Evolutionary conservation across 805 yeast species (phyloP).

Genomic region (Wickerhamia fluorescens): DNA sequence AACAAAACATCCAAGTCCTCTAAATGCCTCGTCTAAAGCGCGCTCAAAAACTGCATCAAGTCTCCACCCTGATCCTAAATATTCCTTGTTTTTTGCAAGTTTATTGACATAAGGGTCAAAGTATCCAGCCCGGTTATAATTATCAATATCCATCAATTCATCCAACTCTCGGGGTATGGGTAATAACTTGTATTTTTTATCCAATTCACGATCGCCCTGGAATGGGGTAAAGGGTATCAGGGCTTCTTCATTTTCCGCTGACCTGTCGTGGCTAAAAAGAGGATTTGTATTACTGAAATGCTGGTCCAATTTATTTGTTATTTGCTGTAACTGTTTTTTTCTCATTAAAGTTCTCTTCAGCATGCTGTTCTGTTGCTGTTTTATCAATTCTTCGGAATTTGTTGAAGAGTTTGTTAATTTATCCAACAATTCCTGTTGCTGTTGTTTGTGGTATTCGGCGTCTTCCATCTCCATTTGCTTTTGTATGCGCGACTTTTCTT

Average conservation of each 20-base stretch:
- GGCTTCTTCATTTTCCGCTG: slow-evolving; percentile 16
- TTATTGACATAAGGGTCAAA: slow-evolving; percentile 41
- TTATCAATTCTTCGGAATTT: slow-evolving; percentile 32
- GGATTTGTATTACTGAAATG: slow-evolving; percentile 26
- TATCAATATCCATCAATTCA: slow-evolving; percentile 19
- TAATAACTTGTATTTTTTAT: slow-evolving; percentile 43
- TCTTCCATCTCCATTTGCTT: slow-evolving; percentile 47
- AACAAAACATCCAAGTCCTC: slow-evolving; percentile 80
- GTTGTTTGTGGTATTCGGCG: slow-evolving; percentile 32
- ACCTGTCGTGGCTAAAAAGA: no score
- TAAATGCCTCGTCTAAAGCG: slow-evolving; percentile 80
- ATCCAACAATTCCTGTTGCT: slow-evolving; percentile 35
- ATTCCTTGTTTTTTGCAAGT: slow-evolving; percentile 54
- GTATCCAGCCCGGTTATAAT: slow-evolving; percentile 41
- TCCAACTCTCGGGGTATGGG: slow-evolving; percentile 18
- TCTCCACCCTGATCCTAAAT: slow-evolving; percentile 80
- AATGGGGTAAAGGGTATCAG: slow-evolving; percentile 83
- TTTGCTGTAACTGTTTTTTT: slow-evolving; percentile 51
- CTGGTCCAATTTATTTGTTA: slow-evolving; percentile 49
- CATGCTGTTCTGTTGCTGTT: slow-evolving; percentile 31
- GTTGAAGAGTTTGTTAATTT: slow-evolving; percentile 24
- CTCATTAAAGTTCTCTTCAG: slow-evolving; percentile 60
- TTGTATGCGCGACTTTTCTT: slow-evolving; percentile 63
- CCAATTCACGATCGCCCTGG: slow-evolving; percentile 72
- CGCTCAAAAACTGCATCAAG: slow-evolving; percentile 63